Evolutionary conservation across 768 basidiomycete genomes (phyloP).

Genomic region (Paxillus ammoniavirescens): DNA sequence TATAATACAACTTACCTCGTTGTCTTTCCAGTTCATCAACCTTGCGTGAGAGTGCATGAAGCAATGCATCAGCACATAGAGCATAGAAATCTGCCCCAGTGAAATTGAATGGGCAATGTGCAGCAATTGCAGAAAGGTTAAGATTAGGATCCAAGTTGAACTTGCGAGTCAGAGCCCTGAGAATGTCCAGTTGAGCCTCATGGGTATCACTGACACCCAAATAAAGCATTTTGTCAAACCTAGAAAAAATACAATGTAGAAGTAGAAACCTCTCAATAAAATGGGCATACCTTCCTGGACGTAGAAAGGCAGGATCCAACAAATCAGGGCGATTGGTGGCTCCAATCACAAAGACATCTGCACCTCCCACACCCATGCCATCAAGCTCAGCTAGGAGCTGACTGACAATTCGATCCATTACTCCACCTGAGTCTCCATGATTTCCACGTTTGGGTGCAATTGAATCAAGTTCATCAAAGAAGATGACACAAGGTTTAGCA

Average conservation of each 20-base stretch:
- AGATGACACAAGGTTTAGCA: slow-evolving; percentile 92
- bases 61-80: slow-evolving; percentile 92
- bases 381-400: slow-evolving; percentile 93
- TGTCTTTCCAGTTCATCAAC: slow-evolving; percentile 75
- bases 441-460: slow-evolving; percentile 94
- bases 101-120: slow-evolving; percentile 85
- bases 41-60: slow-evolving; percentile 90
- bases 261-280: not conserved
- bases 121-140: slow-evolving; percentile 60
- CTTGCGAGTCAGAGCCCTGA: slow-evolving; percentile 89
- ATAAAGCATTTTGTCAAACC: slow-evolving; percentile 97
- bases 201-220: slow-evolving; percentile 89
- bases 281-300: slow-evolving; percentile 73
- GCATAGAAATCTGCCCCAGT: slow-evolving; percentile 99
- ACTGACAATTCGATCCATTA: slow-evolving; percentile 97
- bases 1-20: slow-evolving; percentile 51
- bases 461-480: slow-evolving; percentile 95
- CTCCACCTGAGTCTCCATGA: slow-evolving; percentile 94
- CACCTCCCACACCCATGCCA: slow-evolving; percentile 71
- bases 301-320: slow-evolving; percentile 82
- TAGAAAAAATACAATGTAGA: slow-evolving; percentile 27
- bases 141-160: slow-evolving; percentile 77
- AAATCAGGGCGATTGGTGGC: slow-evolving; percentile 95
- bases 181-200: slow-evolving; percentile 79
- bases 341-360: slow-evolving; percentile 90